Conservation (phyloP, 2,329 filamentous ascomycete genomes). For the Neobulgaria alba region DNA sequence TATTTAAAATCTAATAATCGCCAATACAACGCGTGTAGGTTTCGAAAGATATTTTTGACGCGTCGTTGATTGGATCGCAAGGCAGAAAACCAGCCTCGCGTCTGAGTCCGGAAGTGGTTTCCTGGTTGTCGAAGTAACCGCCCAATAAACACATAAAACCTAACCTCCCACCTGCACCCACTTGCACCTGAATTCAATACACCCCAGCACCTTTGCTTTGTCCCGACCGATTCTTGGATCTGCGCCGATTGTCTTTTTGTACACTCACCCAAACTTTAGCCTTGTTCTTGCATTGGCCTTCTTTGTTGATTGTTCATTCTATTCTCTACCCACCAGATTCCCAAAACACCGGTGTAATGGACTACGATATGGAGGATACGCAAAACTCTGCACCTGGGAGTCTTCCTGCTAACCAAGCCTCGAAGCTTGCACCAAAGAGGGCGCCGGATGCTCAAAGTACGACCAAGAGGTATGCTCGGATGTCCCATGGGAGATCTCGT, state of each 20-base stretch:
- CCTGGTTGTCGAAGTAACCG: constrained; percentile 9
- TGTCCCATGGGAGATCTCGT: not conserved
- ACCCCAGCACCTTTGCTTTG: too few relatives aligned
- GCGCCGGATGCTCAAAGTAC: constrained; percentile 63
- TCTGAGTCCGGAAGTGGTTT: not conserved
- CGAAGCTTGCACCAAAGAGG: constrained; percentile 52
- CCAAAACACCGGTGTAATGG: too few relatives aligned
- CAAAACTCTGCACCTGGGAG: constrained; percentile 61
- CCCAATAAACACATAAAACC: too few relatives aligned
- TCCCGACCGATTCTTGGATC: too few relatives aligned
- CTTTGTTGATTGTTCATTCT: constrained; percentile 6
- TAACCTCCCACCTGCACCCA: too few relatives aligned
- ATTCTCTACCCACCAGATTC: constrained; percentile 1
- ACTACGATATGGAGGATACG: constrained; percentile 44
- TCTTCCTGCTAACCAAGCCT: constrained; percentile 40
- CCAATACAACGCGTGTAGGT: constrained; percentile 23
- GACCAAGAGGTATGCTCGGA: constrained; percentile 57
- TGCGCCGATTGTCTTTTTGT: too few relatives aligned
- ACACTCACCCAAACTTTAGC: too few relatives aligned
- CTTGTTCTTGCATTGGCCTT: constrained; percentile 16
- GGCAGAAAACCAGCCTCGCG: constrained; percentile 1
- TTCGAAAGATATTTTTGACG: constrained; percentile 17
- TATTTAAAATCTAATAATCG: constrained; percentile 19
- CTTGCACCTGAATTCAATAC: too few relatives aligned
- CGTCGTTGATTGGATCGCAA: constrained; percentile 18